Evolutionary conservation across 108 stramenopile species (phyloP).

Genomic region (Cyclotella kingstonii): DNA sequence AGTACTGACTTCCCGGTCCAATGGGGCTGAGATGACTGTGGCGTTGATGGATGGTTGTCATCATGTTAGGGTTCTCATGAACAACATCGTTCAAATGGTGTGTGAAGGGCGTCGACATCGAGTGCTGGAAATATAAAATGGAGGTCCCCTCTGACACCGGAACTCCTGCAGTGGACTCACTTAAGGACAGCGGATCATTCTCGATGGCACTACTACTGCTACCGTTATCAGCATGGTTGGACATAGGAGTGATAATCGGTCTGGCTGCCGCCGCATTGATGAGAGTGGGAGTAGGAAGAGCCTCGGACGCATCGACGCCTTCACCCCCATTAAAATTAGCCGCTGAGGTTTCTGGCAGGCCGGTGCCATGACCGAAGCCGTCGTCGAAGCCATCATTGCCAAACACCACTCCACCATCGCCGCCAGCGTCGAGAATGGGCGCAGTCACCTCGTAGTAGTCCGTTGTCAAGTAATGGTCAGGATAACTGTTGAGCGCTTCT

Average conservation of each 20-base stretch:
- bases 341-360: not conserved
- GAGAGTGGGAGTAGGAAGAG: not conserved
- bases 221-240: not conserved
- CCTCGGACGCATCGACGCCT: not conserved
- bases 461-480: slow-evolving; percentile 67
- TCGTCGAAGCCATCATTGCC: not conserved
- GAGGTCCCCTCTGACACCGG: not conserved
- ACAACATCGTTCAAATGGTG: too few species aligned
- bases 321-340: not conserved
- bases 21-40: too few species aligned
- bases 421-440: not conserved
- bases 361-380: not conserved
- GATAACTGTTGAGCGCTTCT: slow-evolving; percentile 70
- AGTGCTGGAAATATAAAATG: too few species aligned
- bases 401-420: not conserved
- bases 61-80: too few species aligned
- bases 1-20: slow-evolving; percentile 5
- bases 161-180: slow-evolving; percentile 2
- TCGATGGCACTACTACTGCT: not conserved
- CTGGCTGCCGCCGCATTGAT: not conserved
- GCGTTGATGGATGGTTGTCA: too few species aligned
- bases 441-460: slow-evolving; percentile 53
- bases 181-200: slow-evolving; percentile 41
- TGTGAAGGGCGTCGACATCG: too few species aligned
- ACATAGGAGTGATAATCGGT: not conserved